These are phyloP conservation scores for Phytophthora cajani DNA, from an alignment of 352 stramenopile genomes.

Conservation along the genomic window DNA sequence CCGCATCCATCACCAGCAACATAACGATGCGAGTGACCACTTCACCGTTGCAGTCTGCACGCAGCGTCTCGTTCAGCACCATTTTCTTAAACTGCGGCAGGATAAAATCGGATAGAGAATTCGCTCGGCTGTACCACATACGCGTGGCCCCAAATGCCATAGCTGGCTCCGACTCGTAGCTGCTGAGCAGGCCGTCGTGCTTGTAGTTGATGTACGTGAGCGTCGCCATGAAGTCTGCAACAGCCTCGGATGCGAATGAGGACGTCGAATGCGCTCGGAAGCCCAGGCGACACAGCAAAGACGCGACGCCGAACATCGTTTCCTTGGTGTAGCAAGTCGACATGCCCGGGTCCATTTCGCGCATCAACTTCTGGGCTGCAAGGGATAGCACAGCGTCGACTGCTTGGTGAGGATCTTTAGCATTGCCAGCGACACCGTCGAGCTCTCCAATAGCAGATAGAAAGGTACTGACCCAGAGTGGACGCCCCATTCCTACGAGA, in stretches of 20 bases:
- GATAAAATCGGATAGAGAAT: not conserved
- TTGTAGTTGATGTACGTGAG: not conserved
- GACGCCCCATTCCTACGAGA: not conserved
- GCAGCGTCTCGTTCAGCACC: not conserved
- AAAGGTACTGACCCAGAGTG: not conserved
- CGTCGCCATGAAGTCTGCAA: not conserved
- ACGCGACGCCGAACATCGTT: not conserved
- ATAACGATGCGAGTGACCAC: not conserved
- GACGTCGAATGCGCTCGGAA: not conserved
- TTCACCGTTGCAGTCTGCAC: not conserved
- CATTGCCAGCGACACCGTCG: not conserved
- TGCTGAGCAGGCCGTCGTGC: not conserved
- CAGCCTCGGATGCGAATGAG: not conserved
- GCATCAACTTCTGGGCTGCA: not conserved
- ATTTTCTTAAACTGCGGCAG: not conserved
- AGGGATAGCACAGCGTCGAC: not conserved
- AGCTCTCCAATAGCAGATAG: not conserved
- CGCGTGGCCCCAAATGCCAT: not conserved
- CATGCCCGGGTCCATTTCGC: not conserved
- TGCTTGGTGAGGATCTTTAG: not conserved
- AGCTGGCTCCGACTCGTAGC: not conserved
- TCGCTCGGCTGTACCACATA: not conserved
- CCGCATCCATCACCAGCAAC: not conserved
- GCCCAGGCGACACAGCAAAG: not conserved
- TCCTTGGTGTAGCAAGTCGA: not conserved